phyloP scores from a whole-genome alignment of 305 asterid species.

The Fraxinus floribunda region DNA sequence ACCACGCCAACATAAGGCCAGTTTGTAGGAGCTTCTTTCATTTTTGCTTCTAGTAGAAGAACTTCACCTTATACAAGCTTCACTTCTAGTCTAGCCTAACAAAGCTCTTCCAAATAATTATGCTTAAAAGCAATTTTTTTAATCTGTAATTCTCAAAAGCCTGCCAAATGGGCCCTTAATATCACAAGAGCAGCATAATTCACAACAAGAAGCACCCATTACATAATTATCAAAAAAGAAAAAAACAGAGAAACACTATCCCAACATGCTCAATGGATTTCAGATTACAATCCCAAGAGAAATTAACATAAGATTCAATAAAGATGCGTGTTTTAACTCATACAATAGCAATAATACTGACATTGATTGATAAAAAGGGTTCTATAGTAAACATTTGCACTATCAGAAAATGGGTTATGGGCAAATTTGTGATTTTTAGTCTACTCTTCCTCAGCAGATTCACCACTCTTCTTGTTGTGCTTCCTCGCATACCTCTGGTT shows the following conservation, averaged over 20 bases:
- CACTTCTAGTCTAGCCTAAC: background rate
- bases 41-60: background rate
- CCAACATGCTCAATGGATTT: background rate
- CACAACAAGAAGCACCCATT: background rate
- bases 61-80: background rate
- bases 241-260: background rate
- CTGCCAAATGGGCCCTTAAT: background rate
- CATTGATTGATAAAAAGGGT: background rate
- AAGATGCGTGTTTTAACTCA: background rate
- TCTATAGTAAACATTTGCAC: background rate
- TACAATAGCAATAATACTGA: background rate
- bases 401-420: background rate
- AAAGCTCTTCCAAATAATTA: background rate
- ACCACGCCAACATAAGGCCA: background rate
- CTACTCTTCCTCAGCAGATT: conserved; percentile 35
- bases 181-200: background rate
- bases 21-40: background rate
- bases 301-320: background rate
- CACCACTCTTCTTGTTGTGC: conserved; percentile 44
- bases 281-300: background rate
- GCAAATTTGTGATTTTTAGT: background rate
- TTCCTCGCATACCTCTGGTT: conserved; percentile 59
- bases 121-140: background rate
- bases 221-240: background rate
- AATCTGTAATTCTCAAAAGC: no score